These are phyloP conservation scores for Actinomortierella wolfii DNA, from an alignment of 371 early-diverging fungal genomes.

Conservation along the genomic window DNA sequence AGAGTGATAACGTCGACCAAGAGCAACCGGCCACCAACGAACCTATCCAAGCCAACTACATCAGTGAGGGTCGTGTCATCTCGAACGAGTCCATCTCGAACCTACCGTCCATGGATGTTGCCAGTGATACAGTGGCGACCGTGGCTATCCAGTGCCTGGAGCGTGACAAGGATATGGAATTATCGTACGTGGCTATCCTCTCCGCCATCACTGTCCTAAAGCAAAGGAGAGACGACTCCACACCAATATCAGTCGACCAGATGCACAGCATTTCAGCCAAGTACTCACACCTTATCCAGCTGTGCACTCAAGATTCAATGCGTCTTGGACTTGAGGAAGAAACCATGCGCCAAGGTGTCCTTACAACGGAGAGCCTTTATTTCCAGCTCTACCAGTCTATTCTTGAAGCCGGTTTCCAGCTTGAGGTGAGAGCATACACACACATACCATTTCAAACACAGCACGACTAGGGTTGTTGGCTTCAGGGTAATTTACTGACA, in stretches of 20 bases:
- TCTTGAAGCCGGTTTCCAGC: constrained; percentile 30
- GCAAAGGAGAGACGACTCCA: constrained; percentile 9
- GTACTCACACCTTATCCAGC: no score
- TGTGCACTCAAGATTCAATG: no score
- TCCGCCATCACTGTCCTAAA: constrained; percentile 25
- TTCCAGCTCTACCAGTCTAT: constrained; percentile 33
- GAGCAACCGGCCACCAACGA: no score
- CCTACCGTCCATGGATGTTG: constrained; percentile 13
- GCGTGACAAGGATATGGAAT: constrained; percentile 34
- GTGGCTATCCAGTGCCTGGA: constrained; percentile 18
- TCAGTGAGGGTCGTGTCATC: no score
- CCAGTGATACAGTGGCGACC: constrained; percentile 20
- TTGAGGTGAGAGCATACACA: constrained; percentile 17
- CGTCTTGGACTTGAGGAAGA: constrained; percentile 22
- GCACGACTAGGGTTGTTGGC: no score
- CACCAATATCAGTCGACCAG: neutral
- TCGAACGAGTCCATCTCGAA: no score
- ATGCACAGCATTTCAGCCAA: no score
- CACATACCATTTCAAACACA: no score
- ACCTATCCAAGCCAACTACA: no score
- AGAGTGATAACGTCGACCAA: no score
- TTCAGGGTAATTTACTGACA: no score
- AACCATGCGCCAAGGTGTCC: constrained; percentile 29
- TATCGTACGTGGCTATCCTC: constrained; percentile 31
- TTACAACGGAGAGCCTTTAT: constrained; percentile 30